These are phyloP conservation scores for Ogataea pilisensis DNA, from an alignment of 805 yeast genomes.

Conservation along the genomic window DNA sequence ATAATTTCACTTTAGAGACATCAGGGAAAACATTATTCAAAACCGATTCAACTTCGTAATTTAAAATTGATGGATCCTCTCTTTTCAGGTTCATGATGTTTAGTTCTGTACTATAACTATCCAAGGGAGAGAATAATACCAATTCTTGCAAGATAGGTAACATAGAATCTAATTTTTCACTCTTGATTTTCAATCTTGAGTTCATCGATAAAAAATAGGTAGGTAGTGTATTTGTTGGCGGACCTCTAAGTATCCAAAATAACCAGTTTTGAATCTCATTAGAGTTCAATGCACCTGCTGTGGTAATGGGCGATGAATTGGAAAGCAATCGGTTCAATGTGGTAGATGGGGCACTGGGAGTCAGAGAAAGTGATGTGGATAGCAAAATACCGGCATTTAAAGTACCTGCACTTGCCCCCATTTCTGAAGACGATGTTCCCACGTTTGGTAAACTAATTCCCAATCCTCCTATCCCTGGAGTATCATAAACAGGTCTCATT, in stretches of 20 bases:
- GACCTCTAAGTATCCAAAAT: slow-evolving; percentile 62
- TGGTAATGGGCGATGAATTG: slow-evolving; percentile 9
- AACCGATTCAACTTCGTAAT: slow-evolving; percentile 19
- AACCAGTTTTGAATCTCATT: slow-evolving; percentile 51
- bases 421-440: too few species aligned
- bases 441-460: slow-evolving; percentile 10
- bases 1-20: slow-evolving; percentile 18
- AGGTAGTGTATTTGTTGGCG: slow-evolving; percentile 63
- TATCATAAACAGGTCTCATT: slow-evolving; percentile 10
- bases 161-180: slow-evolving; percentile 14
- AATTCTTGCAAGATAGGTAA: slow-evolving; percentile 32
- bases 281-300: slow-evolving; percentile 9
- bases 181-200: slow-evolving; percentile 28
- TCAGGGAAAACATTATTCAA: slow-evolving; percentile 26
- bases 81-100: slow-evolving; percentile 10
- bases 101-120: slow-evolving; percentile 3
- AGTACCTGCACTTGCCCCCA: not conserved
- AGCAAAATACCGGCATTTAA: not conserved
- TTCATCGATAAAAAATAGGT: slow-evolving; percentile 38
- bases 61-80: slow-evolving; percentile 20
- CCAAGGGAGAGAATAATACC: slow-evolving; percentile 24
- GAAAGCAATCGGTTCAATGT: slow-evolving; percentile 5
- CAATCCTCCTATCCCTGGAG: slow-evolving; percentile 38
- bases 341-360: slow-evolving; percentile 36
- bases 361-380: slow-evolving; percentile 34